Conservation (phyloP, 306 rosid species). For the Geum urbanum region DNA sequence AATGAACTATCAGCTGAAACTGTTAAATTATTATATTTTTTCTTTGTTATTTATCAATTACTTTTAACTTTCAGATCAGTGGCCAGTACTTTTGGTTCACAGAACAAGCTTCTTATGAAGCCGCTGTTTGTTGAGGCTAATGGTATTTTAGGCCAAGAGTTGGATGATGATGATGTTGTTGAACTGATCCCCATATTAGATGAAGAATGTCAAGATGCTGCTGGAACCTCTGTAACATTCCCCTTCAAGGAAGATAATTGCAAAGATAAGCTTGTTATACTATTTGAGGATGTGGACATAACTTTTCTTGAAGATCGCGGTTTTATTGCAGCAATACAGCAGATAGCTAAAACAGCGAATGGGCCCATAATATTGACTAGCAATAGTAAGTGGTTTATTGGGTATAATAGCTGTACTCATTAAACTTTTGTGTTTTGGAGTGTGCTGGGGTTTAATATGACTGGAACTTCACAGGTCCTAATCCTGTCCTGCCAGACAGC, state of each 20-base stretch:
- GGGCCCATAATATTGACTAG: conserved; percentile 90
- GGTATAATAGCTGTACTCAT: conserved; percentile 17
- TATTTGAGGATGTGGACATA: conserved; percentile 83
- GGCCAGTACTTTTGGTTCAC: conserved; percentile 33
- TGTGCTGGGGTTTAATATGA: conserved; percentile 1
- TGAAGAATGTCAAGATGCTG: conserved; percentile 38
- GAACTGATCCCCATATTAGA: conserved; percentile 44
- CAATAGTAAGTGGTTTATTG: conserved; percentile 65
- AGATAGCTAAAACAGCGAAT: conserved; percentile 66
- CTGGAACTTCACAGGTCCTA: conserved; percentile 50
- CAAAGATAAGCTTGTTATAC: conserved; percentile 54
- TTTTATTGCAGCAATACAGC: conserved; percentile 68
- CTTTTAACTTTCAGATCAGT: conserved; percentile 39
- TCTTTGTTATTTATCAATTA: conserved; percentile 4
- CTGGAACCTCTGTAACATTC: conserved; percentile 29
- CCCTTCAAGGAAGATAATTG: conserved; percentile 24
- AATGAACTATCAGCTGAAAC: neutral
- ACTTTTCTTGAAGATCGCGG: conserved; percentile 82
- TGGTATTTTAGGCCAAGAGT: conserved; percentile 30
- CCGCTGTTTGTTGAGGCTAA: conserved; percentile 30
- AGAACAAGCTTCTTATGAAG: conserved; percentile 31
- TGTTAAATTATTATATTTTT: neutral
- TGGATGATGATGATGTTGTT: conserved; percentile 34
- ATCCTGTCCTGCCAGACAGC: conserved; percentile 53
- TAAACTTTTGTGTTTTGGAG: conserved; percentile 22